Conservation (phyloP, 345 rosid species). For the Clarkia xantiana region DNA sequence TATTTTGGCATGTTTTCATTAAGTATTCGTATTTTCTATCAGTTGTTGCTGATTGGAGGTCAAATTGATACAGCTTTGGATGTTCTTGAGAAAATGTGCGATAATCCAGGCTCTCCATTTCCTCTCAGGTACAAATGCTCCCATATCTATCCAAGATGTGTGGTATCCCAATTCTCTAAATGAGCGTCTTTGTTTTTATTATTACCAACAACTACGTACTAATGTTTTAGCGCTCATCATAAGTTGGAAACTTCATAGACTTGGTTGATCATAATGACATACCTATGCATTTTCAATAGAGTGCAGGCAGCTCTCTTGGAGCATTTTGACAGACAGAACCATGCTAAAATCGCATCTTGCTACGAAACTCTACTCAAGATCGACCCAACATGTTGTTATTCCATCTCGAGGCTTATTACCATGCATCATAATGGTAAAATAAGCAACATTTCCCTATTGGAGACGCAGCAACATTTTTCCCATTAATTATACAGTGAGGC, state of each 20-base stretch:
- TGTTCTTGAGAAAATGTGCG: constrained; percentile 40
- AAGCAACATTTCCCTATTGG: not conserved
- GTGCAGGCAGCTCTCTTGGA: constrained; percentile 45
- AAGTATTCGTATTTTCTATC: constrained; percentile 7
- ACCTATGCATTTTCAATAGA: constrained; percentile 23
- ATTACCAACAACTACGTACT: too few relatives aligned
- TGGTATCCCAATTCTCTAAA: too few relatives aligned
- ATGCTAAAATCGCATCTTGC: constrained; percentile 22
- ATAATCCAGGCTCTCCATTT: constrained; percentile 24
- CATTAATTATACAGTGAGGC: not conserved
- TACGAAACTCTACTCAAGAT: constrained; percentile 55
- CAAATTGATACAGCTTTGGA: constrained; percentile 43
- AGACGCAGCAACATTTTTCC: too few relatives aligned
- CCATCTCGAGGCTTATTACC: constrained; percentile 44
- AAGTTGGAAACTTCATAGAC: too few relatives aligned
- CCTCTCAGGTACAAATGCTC: constrained; percentile 44
- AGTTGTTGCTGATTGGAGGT: constrained; percentile 69
- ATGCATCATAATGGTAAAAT: constrained; percentile 42
- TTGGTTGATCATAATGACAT: not conserved
- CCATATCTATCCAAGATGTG: too few relatives aligned
- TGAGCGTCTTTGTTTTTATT: too few relatives aligned
- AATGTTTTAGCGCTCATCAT: not conserved
- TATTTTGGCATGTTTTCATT: not conserved
- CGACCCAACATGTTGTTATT: constrained; percentile 47
- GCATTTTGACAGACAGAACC: constrained; percentile 28